Base-by-base conservation (phyloP, 306 rosid genomes). In the Neltuma alba region DNA sequence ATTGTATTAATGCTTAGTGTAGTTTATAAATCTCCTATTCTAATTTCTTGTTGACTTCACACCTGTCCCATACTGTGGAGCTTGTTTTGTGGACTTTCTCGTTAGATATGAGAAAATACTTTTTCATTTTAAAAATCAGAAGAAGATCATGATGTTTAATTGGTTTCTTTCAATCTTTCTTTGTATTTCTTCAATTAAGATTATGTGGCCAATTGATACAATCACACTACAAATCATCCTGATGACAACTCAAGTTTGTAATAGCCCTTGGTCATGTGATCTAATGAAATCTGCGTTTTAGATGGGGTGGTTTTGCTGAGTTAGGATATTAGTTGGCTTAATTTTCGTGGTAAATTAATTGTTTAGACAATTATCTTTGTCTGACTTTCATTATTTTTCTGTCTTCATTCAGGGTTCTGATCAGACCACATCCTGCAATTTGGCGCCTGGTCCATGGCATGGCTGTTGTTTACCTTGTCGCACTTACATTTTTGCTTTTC, bases 401-500 rank as follows among this genome's bases (percentile, higher is more conserved):
- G 27, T 34, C 84, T 74, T 41, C 74, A 71, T 85, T 68, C 93
- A 96, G 99, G 91, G 89, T 96, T 86, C 94, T 96, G 74, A 96
- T 96, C 69, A 83, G 99, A 84, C 99, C 99, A 15, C 99, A 96
- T 89, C 99, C 99, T 38, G 99, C 99, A 76, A 88, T 96, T 42
- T 96, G 99, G 99, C 99, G 98, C 79, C 80, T 96, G 87, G 99
- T 93, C 58, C 99, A 96, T 55, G 99, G 99, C 81, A 89, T 96
- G 96, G 98, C 99, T 64, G 97, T 96, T 87, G 89, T 96, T 80
- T 96, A 96, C 85, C 89, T 96, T 69, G 96, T 96, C 64, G 87
- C 93, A 55, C 98, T 96, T 75, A 96, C 99, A 61, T 96, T 96
- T 91, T 85, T 96, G 86, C 98, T 96, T 82, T 96, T 96, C 84